Conservation (phyloP, 2,329 filamentous ascomycete species). For the Pseudocercospora musae region DNA sequence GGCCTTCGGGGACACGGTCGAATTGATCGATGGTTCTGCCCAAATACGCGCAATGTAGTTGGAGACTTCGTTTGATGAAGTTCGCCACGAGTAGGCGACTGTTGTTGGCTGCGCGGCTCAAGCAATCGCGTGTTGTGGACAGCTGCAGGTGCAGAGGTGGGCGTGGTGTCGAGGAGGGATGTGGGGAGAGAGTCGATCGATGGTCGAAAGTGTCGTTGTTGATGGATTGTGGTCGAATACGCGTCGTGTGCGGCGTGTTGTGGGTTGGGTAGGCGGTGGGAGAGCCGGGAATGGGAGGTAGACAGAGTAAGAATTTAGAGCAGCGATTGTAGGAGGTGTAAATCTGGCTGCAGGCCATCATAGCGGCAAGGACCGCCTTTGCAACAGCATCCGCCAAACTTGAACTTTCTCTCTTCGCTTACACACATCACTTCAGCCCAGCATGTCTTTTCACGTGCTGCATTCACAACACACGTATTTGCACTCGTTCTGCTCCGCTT, state of each 20-base stretch:
- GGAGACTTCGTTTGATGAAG: neutral
- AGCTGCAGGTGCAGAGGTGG: neutral
- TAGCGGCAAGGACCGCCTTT: neutral
- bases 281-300: neutral
- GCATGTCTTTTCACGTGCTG: neutral
- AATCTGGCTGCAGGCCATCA: neutral
- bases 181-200: conserved; percentile 1
- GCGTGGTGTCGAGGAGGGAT: neutral
- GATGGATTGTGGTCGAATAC: conserved; percentile 64
- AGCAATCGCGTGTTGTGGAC: conserved; percentile 10
- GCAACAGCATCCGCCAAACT: too few species aligned
- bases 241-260: conserved; percentile 1
- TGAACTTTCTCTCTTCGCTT: neutral
- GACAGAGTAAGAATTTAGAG: neutral
- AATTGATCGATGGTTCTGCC: conserved; percentile 2
- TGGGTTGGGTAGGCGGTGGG: neutral
- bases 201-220: conserved; percentile 46
- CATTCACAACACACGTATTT: conserved; percentile 17
- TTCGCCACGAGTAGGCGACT: conserved; percentile 4
- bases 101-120: neutral
- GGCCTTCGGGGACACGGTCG: conserved; percentile 52
- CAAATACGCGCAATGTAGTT: neutral
- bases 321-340: neutral
- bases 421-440: neutral
- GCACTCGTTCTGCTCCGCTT: conserved; percentile 24